Base-by-base conservation (phyloP, 169 alveolate species). In the Eimeria falciformis region DNA sequence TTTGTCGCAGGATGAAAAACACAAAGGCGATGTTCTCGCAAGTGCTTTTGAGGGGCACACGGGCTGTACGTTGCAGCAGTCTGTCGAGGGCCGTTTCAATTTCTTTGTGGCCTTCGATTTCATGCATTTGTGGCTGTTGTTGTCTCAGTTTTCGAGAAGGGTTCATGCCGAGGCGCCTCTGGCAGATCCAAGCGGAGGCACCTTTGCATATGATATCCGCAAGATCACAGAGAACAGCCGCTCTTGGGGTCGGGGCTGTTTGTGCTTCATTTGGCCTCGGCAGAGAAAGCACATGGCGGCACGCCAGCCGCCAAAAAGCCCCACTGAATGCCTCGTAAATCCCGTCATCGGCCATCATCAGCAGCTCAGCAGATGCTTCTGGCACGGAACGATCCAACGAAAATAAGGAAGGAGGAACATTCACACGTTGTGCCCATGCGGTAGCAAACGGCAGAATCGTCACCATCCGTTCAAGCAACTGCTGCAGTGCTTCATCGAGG, bases 271-370 rank as follows among this genome's bases (percentile, higher is more conserved):
- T 23, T 21, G 23, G 73, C 56, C 50, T n/a, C 37, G 88, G 55
- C 56, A 47, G 88, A 5, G 73, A 25, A 12, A 79, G 88, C 53
- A 29, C 71, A 17, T 79, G 88, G 25, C 88, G 25, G 88, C 88
- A 79, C 3, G 88, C 88, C 53, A 79, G 88, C 25, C 71, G 17
- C 88, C 88, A 79, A 58, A 79, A 79, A 23, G 88, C 40, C 6
- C 88, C 88, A 21, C 88, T 79, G 88, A 79, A 79, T 12, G 88
- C 88, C 45, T 79, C 40, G 55, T 79, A 79, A 23, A n/a, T 47
- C 1, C 33, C 47, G 50, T 46, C 88, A 1, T 58, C 45, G 47
- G 88, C 88, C 46, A 71, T 79, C 73, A 43, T 79, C 33, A 79
- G 88, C 88, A 79, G 73, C 27, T 23, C 88, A 27, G 88, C 88